Evolutionary conservation across 306 rosid genomes (phyloP).

Genomic region (Dryas drummondii): DNA sequence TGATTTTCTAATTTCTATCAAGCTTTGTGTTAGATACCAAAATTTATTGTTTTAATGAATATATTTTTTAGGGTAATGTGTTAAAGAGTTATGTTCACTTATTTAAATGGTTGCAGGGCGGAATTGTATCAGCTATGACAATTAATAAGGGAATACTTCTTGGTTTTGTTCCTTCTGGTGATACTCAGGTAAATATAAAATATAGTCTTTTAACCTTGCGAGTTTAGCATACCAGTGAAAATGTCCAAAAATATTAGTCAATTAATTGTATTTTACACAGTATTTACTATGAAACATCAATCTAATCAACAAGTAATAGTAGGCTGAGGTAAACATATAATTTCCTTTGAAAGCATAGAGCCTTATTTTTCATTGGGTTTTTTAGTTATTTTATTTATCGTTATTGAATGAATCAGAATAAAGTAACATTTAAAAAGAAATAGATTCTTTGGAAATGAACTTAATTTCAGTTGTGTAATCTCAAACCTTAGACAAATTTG

Average conservation of each 20-base stretch:
- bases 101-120: constrained; percentile 59
- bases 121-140: constrained; percentile 86
- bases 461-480: background rate
- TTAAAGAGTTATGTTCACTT: background rate
- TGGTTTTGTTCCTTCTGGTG: constrained; percentile 79
- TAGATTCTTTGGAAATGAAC: background rate
- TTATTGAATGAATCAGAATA: background rate
- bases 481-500: background rate
- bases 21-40: background rate
- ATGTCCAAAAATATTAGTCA: background rate
- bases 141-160: constrained; percentile 80
- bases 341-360: background rate
- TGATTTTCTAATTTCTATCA: background rate
- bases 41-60: background rate
- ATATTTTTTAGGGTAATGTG: background rate
- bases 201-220: constrained; percentile 5
- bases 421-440: background rate
- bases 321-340: background rate
- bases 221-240: background rate
- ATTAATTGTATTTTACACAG: background rate
- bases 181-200: constrained; percentile 45
- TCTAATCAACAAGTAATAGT: background rate
- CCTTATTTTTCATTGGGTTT: background rate
- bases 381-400: too few species aligned
- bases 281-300: background rate